Base-by-base conservation (phyloP, 805 yeast genomes). In the Kodamaea lidongshanica region DNA sequence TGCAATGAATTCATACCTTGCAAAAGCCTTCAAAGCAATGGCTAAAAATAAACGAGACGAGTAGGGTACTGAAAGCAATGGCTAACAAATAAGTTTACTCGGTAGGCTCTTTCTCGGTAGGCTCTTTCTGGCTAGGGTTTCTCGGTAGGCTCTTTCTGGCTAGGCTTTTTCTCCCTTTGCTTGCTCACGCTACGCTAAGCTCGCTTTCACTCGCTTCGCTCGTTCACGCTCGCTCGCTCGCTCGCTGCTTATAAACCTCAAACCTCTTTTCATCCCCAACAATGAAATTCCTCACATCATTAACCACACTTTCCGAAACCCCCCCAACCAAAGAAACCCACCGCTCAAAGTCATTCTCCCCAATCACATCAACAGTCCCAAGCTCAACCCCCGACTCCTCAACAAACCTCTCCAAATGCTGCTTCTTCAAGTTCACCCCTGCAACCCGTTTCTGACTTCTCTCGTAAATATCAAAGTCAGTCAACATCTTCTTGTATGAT, bases 221-320 rank as follows among this genome's bases (percentile, higher is more conserved):
- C n/a, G n/a, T n/a, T n/a, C n/a, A n/a, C n/a, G n/a, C n/a, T n/a
- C n/a, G 10, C 10, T 4, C 17, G 5, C 21, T n/a, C 10, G 13
- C 14, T 26, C 33, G 23, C 17, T 27, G 33, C 19, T 19, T 11
- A 35, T 61, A 61, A 27, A 50, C 41, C 19, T 44, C 47, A 8
- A 54, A 39, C 19, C 70, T 40, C 37, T 64, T 64, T 13, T 55
- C 60, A 31, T 61, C 66, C 4, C 68, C 70, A 7, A 64, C 53
- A 7, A 64, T 40, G 37, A 59, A 64, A 33, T 64, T 64, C 13
- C 45, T 41, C 12, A 50, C 45, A 27, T 52, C 41, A 19, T 54
- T 48, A 2, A 40, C 58, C 4, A 60, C 31, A 4, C 18, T 21
- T 3, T 23, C 34, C 7, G 23, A 19, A 12, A 25, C 12, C 9